These are phyloP conservation scores for Macrocystidia cucumis DNA, from an alignment of 1,284 basidiomycete genomes.

Conservation along the genomic window DNA sequence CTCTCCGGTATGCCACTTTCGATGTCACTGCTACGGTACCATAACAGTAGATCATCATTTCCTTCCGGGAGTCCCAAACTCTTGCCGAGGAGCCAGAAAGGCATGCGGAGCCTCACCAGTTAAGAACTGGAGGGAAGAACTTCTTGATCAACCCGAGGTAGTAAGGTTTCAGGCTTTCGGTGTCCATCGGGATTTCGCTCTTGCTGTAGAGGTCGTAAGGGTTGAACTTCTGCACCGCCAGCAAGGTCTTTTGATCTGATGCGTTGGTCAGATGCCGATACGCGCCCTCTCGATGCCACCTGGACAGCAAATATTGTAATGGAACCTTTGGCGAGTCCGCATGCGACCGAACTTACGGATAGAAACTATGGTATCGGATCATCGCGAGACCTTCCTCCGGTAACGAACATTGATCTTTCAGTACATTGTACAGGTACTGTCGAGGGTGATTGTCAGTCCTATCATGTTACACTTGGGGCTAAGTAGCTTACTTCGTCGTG, in stretches of 20 bases:
- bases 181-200: constrained; percentile 56
- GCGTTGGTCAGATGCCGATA: constrained; percentile 62
- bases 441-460: no score
- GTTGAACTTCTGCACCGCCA: constrained; percentile 63
- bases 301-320: constrained; percentile 1
- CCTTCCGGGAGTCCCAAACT: no score
- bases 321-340: constrained; percentile 1
- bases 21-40: no score
- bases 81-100: not conserved
- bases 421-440: constrained; percentile 58
- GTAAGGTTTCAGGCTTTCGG: constrained; percentile 60
- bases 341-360: constrained; percentile 54
- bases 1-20: no score
- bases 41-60: no score
- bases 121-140: constrained; percentile 64
- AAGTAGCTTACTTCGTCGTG: constrained; percentile 1
- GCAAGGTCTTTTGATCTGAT: constrained; percentile 45
- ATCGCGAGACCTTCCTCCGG: constrained; percentile 73
- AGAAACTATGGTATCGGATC: constrained; percentile 86
- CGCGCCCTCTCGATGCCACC: constrained; percentile 70
- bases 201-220: constrained; percentile 83
- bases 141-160: constrained; percentile 69
- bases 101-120: constrained; percentile 56
- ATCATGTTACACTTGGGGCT: not conserved
- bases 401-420: constrained; percentile 59